These are phyloP conservation scores for Filosporella fistucella DNA, from an alignment of 495 filamentous ascomycete genomes.

Conservation along the genomic window DNA sequence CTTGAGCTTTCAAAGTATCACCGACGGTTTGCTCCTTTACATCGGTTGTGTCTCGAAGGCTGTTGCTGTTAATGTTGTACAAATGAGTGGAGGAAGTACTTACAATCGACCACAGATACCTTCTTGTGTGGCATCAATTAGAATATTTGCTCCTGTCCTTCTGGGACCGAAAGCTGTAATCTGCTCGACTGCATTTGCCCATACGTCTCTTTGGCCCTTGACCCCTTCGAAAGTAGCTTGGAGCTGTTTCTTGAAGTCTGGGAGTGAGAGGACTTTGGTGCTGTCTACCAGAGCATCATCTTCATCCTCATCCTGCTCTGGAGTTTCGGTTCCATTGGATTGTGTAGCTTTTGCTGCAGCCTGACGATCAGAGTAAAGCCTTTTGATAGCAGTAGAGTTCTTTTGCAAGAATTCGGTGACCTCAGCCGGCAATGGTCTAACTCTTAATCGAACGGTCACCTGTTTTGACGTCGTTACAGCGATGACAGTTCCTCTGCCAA, in stretches of 20 bases:
- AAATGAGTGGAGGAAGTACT: slow-evolving; percentile 24
- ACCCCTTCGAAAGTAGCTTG: slow-evolving; percentile 56
- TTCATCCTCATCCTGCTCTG: slow-evolving; percentile 42
- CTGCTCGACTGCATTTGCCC: slow-evolving; percentile 72
- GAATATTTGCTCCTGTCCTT: slow-evolving; percentile 79
- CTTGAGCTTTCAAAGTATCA: slow-evolving; percentile 58
- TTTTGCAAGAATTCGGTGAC: slow-evolving; percentile 84
- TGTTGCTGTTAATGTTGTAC: slow-evolving; percentile 22
- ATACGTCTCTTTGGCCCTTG: slow-evolving; percentile 65
- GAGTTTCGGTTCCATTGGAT: slow-evolving; percentile 26
- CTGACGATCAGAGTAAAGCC: slow-evolving; percentile 65
- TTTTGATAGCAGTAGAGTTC: slow-evolving; percentile 73
- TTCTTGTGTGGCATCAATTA: slow-evolving; percentile 77
- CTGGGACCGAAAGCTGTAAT: slow-evolving; percentile 88
- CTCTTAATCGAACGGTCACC: slow-evolving; percentile 71
- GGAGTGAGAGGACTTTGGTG: slow-evolving; percentile 54
- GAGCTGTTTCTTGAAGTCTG: slow-evolving; percentile 74
- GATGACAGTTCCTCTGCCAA: slow-evolving; percentile 80
- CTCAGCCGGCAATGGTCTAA: slow-evolving; percentile 69
- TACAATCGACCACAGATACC: slow-evolving; percentile 73
- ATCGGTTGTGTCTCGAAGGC: slow-evolving; percentile 20
- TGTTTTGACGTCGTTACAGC: slow-evolving; percentile 78
- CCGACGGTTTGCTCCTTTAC: slow-evolving; percentile 21
- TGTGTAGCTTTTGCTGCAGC: slow-evolving; percentile 34
- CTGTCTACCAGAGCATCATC: slow-evolving; percentile 44